Evolutionary conservation across 2,329 filamentous ascomycete species (phyloP), one percentile per base, ranked within the genome.

Genomic region (Colletotrichum theobromicola): DNA sequence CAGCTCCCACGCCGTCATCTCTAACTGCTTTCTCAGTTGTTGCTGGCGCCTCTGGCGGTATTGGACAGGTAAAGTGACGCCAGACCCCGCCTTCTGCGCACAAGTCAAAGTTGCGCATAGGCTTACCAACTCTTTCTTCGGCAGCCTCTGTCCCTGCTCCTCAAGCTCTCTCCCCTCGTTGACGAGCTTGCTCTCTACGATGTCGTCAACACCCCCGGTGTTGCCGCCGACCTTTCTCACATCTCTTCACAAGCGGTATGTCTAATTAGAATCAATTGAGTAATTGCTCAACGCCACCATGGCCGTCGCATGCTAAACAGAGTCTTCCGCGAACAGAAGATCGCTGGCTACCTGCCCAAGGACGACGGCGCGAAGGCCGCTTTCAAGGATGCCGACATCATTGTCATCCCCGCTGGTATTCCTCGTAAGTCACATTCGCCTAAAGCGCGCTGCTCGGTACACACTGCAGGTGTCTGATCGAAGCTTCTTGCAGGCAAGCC

Each of bases 201-300:
- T 98, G 96, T 99, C 79, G 96, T 98, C 87, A 98, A 98, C 91
- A 97, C 95, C 65, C 96, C 95, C 80, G 97, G 97, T 87, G 97
- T 99, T 83, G 95, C 96, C 78, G 93, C 96, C 82, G 97, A 99
- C 85, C 93, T 99, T 75, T 98, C 96, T 76, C 97, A 99, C 90
- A 98, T 99, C 87, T 98, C 96, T 75, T 95, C 95, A 76, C 90
- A 91, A 80, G 96, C 97, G 78, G 94, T 93, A 84, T 84, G 88
- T 82, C 53, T 42, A 24, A 66, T 53, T 50, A 24, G 35, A 65
- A 75, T 72, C 24, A 37, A 61, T 62, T 60, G 57, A 58, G 10
- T 50, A 50, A 21, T 21, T 21, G n/a, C 42, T 21, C 35, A 12
- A n/a, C n/a, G 57, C 34, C 10, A 13, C 16, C 15, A 12, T 35